Conservation (phyloP, 1,284 basidiomycete species). For the Meripilus lineatus region DNA sequence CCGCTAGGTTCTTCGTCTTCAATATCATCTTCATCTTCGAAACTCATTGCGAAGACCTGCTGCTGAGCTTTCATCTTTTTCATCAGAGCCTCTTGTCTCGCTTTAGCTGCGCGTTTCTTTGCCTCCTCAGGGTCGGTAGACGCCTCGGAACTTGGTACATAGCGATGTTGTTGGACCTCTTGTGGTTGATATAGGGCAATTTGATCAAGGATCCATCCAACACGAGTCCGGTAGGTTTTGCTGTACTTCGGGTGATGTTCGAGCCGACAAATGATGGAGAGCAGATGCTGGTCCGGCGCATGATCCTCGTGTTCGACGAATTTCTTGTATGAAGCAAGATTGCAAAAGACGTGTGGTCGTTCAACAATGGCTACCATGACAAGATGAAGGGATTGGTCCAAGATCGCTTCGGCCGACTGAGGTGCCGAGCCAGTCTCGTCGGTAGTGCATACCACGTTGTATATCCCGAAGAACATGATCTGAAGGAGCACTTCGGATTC, state of each 20-base stretch:
- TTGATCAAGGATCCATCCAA: slow-evolving; percentile 70
- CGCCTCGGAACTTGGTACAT: slow-evolving; percentile 34
- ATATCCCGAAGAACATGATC: slow-evolving; percentile 73
- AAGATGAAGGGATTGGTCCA: slow-evolving; percentile 87
- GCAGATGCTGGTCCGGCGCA: slow-evolving; percentile 60
- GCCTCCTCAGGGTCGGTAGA: slow-evolving; percentile 55
- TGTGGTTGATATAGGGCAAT: slow-evolving; percentile 51
- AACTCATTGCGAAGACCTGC: slow-evolving; percentile 76
- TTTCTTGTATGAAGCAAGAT: slow-evolving; percentile 45
- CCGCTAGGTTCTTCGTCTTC: slow-evolving; percentile 55
- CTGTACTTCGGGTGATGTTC: slow-evolving; percentile 69
- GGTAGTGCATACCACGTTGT: slow-evolving; percentile 62
- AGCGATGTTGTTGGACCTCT: slow-evolving; percentile 49
- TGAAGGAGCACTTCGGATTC: slow-evolving; percentile 68
- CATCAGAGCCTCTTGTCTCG: slow-evolving; percentile 87
- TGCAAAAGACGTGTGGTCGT: slow-evolving; percentile 57
- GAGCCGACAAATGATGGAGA: slow-evolving; percentile 70
- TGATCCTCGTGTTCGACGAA: slow-evolving; percentile 44
- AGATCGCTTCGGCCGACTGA: slow-evolving; percentile 78
- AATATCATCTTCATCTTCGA: slow-evolving; percentile 56
- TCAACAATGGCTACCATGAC: slow-evolving; percentile 80
- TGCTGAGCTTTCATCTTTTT: slow-evolving; percentile 91
- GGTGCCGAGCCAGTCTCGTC: slow-evolving; percentile 53
- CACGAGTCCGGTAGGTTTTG: slow-evolving; percentile 62
- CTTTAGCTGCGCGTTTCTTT: slow-evolving; percentile 79